phyloP scores from a whole-genome alignment of 805 yeast genomes.

The Lipomyces yamadae region DNA sequence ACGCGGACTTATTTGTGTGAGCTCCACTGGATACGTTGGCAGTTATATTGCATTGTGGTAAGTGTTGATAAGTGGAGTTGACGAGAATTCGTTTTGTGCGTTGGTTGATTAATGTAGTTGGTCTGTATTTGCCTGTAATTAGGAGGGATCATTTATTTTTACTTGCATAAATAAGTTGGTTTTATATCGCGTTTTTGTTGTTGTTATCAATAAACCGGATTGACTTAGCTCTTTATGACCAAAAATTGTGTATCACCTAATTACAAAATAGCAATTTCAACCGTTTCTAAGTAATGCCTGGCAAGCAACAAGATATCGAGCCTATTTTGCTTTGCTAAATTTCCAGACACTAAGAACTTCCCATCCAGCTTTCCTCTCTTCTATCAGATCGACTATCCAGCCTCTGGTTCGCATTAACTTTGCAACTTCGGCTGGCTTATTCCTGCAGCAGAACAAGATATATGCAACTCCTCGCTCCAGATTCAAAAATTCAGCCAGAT shows the following conservation, averaged over 20 bases:
- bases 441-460: conserved; percentile 88
- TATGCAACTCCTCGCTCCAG: conserved; percentile 74
- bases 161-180: conserved; percentile 4
- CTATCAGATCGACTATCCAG: conserved; percentile 63
- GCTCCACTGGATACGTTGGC: background rate
- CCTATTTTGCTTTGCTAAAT: conserved; percentile 47
- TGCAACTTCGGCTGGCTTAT: conserved; percentile 70
- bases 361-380: conserved; percentile 90
- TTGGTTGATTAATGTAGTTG: background rate
- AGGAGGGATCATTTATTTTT: conserved; percentile 4
- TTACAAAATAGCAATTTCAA: background rate
- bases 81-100: background rate
- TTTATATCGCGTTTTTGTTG: background rate
- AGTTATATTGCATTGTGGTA: background rate
- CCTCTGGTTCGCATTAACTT: conserved; percentile 52
- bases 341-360: conserved; percentile 81
- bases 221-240: background rate
- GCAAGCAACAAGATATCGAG: background rate
- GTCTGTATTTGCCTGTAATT: background rate
- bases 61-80: background rate
- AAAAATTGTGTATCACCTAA: background rate
- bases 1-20: conserved; percentile 27
- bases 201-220: background rate
- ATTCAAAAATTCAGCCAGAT: conserved; percentile 56
- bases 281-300: background rate